Conservation (phyloP, 1,284 basidiomycete genomes). For the Naganishia cerealis region DNA sequence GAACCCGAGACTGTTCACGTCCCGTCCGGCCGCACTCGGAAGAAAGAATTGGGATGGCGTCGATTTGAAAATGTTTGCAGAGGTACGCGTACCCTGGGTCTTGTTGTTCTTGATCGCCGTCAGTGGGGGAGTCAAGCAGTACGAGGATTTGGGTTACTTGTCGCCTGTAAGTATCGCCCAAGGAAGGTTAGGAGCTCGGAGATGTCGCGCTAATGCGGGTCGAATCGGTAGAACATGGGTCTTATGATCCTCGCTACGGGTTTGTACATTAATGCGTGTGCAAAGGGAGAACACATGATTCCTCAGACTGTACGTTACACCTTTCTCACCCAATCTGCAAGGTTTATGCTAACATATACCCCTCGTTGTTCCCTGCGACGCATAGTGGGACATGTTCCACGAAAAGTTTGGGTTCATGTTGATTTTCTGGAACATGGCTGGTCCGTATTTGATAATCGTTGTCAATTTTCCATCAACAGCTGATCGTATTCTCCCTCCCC, state of each 20-base stretch:
- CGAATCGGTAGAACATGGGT: conserved; percentile 76
- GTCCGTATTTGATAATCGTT: conserved; percentile 55
- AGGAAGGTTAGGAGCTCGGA: neutral
- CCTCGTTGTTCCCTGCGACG: neutral
- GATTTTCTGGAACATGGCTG: conserved; percentile 98
- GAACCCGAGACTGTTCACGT: conserved; percentile 74
- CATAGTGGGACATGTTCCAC: conserved; percentile 90
- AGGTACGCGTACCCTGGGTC: conserved; percentile 97
- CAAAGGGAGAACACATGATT: conserved; percentile 93
- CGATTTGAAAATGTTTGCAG: conserved; percentile 99
- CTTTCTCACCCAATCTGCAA: neutral
- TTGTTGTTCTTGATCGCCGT: conserved; percentile 90
- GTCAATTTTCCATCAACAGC: too few relatives aligned
- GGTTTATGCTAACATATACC: neutral
- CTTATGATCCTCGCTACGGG: conserved; percentile 96
- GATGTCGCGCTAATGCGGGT: neutral
- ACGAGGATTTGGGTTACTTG: conserved; percentile 85
- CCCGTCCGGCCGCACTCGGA: conserved; percentile 19
- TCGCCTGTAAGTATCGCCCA: conserved; percentile 66
- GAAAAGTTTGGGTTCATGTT: conserved; percentile 95
- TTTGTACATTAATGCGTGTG: conserved; percentile 94
- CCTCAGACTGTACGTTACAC: conserved; percentile 69
- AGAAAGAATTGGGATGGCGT: conserved; percentile 63
- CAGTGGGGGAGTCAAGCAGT: conserved; percentile 92
- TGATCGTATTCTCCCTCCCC: neutral